Conservation (phyloP, 441 rosid species). For the Brassica hybrid region DNA sequence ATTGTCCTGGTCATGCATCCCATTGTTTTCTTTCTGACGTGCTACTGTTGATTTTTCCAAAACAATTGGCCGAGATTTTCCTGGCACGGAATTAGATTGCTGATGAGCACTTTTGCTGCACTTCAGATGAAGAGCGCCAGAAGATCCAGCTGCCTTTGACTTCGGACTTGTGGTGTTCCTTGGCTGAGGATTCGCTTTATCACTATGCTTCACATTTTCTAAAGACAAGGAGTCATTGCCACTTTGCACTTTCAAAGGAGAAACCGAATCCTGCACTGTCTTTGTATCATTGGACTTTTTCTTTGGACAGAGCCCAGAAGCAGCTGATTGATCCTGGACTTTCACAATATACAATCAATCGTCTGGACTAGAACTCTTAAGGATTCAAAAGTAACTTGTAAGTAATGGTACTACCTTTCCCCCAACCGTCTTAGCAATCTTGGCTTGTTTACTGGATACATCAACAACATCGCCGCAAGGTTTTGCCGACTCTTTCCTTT, state of each 20-base stretch:
- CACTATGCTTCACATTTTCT: constrained; percentile 53
- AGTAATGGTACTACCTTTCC: constrained; percentile 48
- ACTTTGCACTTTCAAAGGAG: constrained; percentile 44
- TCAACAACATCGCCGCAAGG: constrained; percentile 53
- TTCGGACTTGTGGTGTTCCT: constrained; percentile 52
- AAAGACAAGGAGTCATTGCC: constrained; percentile 50
- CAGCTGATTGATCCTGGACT: constrained; percentile 52
- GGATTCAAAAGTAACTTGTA: constrained; percentile 45
- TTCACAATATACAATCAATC: constrained; percentile 49
- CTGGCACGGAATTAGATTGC: constrained; percentile 58
- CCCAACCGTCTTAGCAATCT: constrained; percentile 48
- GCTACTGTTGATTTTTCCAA: constrained; percentile 51
- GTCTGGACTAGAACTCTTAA: constrained; percentile 39
- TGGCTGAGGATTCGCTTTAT: constrained; percentile 51
- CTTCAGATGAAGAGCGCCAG: constrained; percentile 53
- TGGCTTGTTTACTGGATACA: constrained; percentile 61
- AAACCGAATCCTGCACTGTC: constrained; percentile 48
- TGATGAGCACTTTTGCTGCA: constrained; percentile 50
- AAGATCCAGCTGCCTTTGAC: constrained; percentile 55
- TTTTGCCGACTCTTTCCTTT: constrained; percentile 74
- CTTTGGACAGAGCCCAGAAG: constrained; percentile 54
- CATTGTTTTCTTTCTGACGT: constrained; percentile 62
- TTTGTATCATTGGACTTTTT: constrained; percentile 65
- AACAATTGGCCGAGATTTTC: constrained; percentile 43
- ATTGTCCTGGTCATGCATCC: constrained; percentile 57